These are phyloP conservation scores for Spizellomyces punctatus DNA, from an alignment of 192 early-diverging fungal species.

Conservation along the genomic window DNA sequence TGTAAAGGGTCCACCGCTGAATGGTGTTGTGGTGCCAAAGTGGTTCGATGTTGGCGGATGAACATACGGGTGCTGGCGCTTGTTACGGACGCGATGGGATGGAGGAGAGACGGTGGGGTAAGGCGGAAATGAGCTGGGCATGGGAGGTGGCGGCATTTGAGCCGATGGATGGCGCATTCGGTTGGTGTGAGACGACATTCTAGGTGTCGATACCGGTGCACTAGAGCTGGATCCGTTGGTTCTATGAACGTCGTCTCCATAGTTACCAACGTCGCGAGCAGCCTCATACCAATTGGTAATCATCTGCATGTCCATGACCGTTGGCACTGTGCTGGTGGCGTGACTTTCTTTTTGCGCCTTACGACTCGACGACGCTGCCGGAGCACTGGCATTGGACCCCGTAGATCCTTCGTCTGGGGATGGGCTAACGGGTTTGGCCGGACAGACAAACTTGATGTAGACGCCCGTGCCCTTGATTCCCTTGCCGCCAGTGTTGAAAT, in stretches of 20 bases:
- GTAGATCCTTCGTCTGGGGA: not conserved
- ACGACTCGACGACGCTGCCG: not conserved
- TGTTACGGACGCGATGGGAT: not conserved
- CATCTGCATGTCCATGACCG: not conserved
- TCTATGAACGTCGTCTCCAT: not conserved
- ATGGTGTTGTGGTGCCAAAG: not conserved
- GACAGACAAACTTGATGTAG: constrained; percentile 7
- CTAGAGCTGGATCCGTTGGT: not conserved
- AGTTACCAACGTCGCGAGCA: not conserved
- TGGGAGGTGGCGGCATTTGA: not conserved
- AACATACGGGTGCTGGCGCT: not conserved
- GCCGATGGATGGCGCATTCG: not conserved
- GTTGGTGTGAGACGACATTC: not conserved
- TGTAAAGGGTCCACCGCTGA: not conserved
- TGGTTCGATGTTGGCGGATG: not conserved
- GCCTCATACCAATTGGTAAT: constrained; percentile 1
- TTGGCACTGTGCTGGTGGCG: not conserved
- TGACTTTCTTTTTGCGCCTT: not conserved
- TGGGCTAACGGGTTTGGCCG: not conserved
- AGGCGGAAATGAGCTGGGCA: not conserved
- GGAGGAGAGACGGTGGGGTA: not conserved
- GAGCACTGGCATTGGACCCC: not conserved
- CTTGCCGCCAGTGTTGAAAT: constrained; percentile 18
- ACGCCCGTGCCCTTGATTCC: constrained; percentile 2
- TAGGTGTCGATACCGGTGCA: not conserved